phyloP scores from a whole-genome alignment of 2,329 filamentous ascomycete genomes.

The Aspergillus pseudoglaucus region DNA sequence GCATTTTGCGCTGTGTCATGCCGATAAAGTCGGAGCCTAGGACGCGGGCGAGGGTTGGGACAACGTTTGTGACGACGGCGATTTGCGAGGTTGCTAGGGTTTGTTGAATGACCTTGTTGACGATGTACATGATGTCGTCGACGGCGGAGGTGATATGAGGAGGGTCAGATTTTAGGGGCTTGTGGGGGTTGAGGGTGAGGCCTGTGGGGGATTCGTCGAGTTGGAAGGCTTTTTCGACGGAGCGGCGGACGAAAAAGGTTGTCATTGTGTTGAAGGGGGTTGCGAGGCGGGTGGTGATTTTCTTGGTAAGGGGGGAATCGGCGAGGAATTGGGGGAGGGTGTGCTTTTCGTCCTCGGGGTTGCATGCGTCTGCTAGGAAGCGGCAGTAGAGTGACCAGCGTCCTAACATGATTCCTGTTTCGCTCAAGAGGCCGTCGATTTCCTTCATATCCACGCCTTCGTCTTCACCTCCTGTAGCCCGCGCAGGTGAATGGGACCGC shows the following conservation, averaged over 20 bases:
- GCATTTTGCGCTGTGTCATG: conserved; percentile 97
- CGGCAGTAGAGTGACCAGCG: conserved; percentile 88
- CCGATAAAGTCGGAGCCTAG: conserved; percentile 86
- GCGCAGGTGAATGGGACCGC: conserved; percentile 69
- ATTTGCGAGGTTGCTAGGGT: conserved; percentile 80
- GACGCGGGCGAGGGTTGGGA: conserved; percentile 72
- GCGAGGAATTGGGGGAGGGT: conserved; percentile 66
- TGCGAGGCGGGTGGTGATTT: conserved; percentile 67
- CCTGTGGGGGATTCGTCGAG: conserved; percentile 81
- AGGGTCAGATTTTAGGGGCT: conserved; percentile 65
- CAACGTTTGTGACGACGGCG: conserved; percentile 66
- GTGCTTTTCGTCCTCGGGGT: conserved; percentile 47
- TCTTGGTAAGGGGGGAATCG: conserved; percentile 73
- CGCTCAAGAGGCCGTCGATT: conserved; percentile 76
- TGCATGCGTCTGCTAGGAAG: conserved; percentile 82
- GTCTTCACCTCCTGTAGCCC: conserved; percentile 64
- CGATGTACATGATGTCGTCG: conserved; percentile 99
- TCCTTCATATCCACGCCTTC: conserved; percentile 96
- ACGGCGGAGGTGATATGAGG: conserved; percentile 93
- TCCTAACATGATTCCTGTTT: conserved; percentile 86
- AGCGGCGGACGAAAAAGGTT: conserved; percentile 92
- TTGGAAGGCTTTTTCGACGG: conserved; percentile 96
- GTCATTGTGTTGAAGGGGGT: conserved; percentile 86
- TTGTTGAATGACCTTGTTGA: conserved; percentile 83
- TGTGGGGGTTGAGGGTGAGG: conserved; percentile 68